Base-by-base conservation (phyloP, 23 red algal species). In the Pyropia haitanensis region DNA sequence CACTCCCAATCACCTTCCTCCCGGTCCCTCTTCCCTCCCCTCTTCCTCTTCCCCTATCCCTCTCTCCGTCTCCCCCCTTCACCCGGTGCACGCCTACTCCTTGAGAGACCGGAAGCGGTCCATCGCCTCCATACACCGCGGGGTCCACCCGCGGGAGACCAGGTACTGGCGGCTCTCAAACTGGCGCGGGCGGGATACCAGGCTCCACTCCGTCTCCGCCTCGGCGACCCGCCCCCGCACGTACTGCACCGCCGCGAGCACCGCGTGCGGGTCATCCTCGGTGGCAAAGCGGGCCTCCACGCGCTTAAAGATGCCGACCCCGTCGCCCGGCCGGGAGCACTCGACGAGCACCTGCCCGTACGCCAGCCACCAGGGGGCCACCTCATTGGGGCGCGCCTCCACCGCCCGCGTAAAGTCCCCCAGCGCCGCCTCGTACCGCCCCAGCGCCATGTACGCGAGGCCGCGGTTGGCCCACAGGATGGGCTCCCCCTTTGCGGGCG, bases 321-420 rank as follows among this genome's bases (percentile, higher is more conserved):
- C 70, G 22, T 98, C 94, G 64, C 52, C 52, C 46, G 67, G 29
- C 9, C 80, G 76, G 29, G 67, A 68, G 57, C 70, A 28, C 52
- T 98, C 74, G 51, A 78, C 91, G 18, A 98, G 72, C 25, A 78
- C 73, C 28, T 91, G 51, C 4, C 75, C 94, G 72, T 98, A 98
- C 12, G 83, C 82, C 17, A 87, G 34, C 94, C 94, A 98, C 44
- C 86, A 98, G 30, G 85, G 94, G 17, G 88, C 68, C 25, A 98
- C 94, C 58, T 98, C 75, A 26, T 54, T 44, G 16, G 73, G 56
- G 28, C 82, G 74, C 27, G 66, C 66, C 17, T 88, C 66, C 10
- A 98, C 72, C 5, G 94, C 94, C 0, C 67, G 68, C 68, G 88
- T 68, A 57, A 88, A 98, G 64, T 98, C 85, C 2, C 54, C 27